These are phyloP conservation scores for Termitomyces sp. DNA, from an alignment of 768 basidiomycete genomes.

Conservation along the genomic window DNA sequence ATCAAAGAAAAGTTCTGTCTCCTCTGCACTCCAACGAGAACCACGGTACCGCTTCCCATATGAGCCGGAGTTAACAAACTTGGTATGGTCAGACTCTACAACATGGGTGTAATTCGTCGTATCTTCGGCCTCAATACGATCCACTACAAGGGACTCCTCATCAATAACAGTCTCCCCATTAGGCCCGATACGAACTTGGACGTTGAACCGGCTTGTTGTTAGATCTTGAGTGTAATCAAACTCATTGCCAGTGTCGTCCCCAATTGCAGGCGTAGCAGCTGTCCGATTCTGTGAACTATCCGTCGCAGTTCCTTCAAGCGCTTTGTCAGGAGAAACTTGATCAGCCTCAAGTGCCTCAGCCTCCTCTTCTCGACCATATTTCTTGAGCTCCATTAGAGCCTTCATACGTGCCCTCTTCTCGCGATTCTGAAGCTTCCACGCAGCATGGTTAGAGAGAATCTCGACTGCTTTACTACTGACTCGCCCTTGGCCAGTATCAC, in stretches of 20 bases:
- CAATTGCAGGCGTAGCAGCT: conserved; percentile 15
- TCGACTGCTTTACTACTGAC: conserved; percentile 73
- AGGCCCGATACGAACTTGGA: conserved; percentile 82
- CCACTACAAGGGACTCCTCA: conserved; percentile 78
- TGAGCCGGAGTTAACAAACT: conserved; percentile 80
- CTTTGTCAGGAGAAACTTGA: conserved; percentile 14
- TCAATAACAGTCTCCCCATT: conserved; percentile 87
- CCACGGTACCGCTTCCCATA: conserved; percentile 80
- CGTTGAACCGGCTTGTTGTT: conserved; percentile 68
- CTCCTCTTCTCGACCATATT: conserved; percentile 59
- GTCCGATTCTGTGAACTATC: conserved; percentile 3
- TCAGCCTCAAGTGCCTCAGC: conserved; percentile 22
- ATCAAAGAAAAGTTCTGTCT: conserved; percentile 84
- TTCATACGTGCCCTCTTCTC: conserved; percentile 65
- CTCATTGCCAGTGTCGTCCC: conserved; percentile 47
- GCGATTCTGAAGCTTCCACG: conserved; percentile 65
- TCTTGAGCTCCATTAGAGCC: conserved; percentile 62
- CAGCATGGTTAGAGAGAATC: conserved; percentile 63
- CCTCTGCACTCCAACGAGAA: conserved; percentile 84
- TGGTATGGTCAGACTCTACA: conserved; percentile 76
- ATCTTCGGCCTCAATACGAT: conserved; percentile 64
- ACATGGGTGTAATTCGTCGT: conserved; percentile 72
- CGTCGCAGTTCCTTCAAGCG: conserved; percentile 12
- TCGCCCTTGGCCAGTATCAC: conserved; percentile 73
- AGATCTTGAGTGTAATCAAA: conserved; percentile 70